These are phyloP conservation scores for Schwanniomyces sp. DNA, from an alignment of 805 yeast species.

Conservation along the genomic window DNA sequence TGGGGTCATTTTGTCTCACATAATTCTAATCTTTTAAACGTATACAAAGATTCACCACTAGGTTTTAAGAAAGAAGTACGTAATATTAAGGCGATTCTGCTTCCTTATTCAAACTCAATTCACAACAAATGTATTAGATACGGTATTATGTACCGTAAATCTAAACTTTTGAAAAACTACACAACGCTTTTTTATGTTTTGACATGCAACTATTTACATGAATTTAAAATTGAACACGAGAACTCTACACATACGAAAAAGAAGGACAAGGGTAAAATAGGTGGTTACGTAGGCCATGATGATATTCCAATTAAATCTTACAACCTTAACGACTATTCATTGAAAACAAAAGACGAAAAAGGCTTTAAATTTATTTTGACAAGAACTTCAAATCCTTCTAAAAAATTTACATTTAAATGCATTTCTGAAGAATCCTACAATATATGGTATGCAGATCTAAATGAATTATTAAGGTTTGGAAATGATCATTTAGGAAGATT, in stretches of 20 bases:
- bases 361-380: constrained; percentile 34
- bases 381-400: constrained; percentile 23
- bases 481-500: constrained; percentile 50
- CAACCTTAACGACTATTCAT: constrained; percentile 37
- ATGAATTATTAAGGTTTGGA: constrained; percentile 49
- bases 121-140: constrained; percentile 41
- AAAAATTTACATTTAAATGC: constrained; percentile 45
- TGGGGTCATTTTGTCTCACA: constrained; percentile 40
- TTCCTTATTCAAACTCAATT: constrained; percentile 37
- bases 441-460: constrained; percentile 57
- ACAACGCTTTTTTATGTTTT: constrained; percentile 36
- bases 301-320: constrained; percentile 41
- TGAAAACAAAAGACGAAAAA: constrained; percentile 31
- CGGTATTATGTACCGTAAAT: constrained; percentile 41
- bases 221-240: constrained; percentile 34
- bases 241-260: constrained; percentile 8
- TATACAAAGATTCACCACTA: constrained; percentile 31
- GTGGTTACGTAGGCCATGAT: constrained; percentile 41
- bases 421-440: constrained; percentile 41
- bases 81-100: constrained; percentile 36
- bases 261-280: constrained; percentile 30
- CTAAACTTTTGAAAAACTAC: constrained; percentile 41
- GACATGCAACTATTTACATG: constrained; percentile 45
- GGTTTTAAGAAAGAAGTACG: constrained; percentile 48
- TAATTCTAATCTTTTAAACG: constrained; percentile 60